Conservation (phyloP, 129 eudicot genomes). For the Lonicera japonica region DNA sequence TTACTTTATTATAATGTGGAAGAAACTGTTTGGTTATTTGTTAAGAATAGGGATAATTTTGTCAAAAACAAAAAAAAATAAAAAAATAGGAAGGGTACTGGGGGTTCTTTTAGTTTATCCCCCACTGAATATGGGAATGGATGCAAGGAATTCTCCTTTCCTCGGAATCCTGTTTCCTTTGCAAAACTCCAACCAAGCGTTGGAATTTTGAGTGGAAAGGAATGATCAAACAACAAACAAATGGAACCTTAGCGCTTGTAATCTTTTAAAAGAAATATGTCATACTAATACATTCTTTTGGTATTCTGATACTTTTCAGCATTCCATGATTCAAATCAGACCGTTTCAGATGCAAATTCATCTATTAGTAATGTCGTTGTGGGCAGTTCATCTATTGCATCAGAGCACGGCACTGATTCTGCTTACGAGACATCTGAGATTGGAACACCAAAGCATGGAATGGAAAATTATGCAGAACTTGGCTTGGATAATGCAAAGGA, state of each 20-base stretch:
- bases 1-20: too few relatives aligned
- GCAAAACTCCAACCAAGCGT: too few relatives aligned
- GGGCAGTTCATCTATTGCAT: slow-evolving; percentile 31
- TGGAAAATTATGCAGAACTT: slow-evolving; percentile 13
- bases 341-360: slow-evolving; percentile 20
- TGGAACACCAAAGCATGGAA: slow-evolving; percentile 17
- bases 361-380: slow-evolving; percentile 16
- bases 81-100: too few relatives aligned
- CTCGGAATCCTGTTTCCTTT: neutral
- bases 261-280: neutral
- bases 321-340: slow-evolving; percentile 40
- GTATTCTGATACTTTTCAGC: slow-evolving; percentile 44
- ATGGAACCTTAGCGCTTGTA: neutral
- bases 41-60: too few relatives aligned
- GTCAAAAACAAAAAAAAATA: too few relatives aligned
- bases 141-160: too few relatives aligned
- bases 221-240: too few relatives aligned
- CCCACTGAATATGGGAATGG: too few relatives aligned
- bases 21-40: too few relatives aligned
- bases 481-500: slow-evolving; percentile 17
- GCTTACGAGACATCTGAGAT: slow-evolving; percentile 29
- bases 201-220: too few relatives aligned
- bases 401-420: slow-evolving; percentile 27
- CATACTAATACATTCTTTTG: slow-evolving; percentile 13
- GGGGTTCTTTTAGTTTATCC: too few relatives aligned